A percentile compares a stretch with the other conserved stretches of the same genome.
Evolutionary conservation across 345 rosid species (phyloP).

Genomic region (Hibiscus mutabilis): DNA sequence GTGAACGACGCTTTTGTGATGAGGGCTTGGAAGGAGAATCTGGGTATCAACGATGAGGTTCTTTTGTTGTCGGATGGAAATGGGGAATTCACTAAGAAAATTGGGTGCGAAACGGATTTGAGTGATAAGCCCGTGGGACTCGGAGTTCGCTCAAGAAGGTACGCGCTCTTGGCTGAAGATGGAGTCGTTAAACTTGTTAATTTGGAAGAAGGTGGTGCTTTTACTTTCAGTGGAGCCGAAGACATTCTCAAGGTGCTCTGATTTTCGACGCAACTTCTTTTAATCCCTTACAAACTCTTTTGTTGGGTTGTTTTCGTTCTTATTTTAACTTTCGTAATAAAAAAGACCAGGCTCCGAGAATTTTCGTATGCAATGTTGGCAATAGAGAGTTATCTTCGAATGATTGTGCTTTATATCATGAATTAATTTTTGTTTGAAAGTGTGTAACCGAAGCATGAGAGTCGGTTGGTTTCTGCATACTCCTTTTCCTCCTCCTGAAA

Average conservation of each 20-base stretch:
- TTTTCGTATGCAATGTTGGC: no score
- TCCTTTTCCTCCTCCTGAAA: no score
- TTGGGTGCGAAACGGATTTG: constrained; percentile 75
- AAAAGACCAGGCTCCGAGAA: no score
- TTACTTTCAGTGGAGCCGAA: no score
- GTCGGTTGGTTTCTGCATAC: no score
- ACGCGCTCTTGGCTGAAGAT: constrained; percentile 71
- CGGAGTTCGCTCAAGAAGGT: constrained; percentile 75
- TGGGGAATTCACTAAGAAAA: constrained; percentile 64
- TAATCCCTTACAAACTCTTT: no score
- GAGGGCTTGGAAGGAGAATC: constrained; percentile 75
- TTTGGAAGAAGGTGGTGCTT: constrained; percentile 54
- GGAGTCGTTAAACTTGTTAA: constrained; percentile 78
- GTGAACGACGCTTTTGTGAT: constrained; percentile 90
- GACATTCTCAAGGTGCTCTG: constrained; percentile 50
- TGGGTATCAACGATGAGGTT: constrained; percentile 41
- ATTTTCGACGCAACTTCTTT: neutral
- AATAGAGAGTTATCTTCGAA: no score
- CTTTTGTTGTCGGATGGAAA: constrained; percentile 39
- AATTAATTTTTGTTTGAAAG: no score
- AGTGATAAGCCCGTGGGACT: constrained; percentile 77
- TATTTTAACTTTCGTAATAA: no score
- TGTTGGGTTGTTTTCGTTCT: no score
- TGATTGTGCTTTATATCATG: no score
- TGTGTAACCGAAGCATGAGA: no score